Conservation (phyloP, 2,329 filamentous ascomycete genomes). For the Aureobasidium zeae region DNA sequence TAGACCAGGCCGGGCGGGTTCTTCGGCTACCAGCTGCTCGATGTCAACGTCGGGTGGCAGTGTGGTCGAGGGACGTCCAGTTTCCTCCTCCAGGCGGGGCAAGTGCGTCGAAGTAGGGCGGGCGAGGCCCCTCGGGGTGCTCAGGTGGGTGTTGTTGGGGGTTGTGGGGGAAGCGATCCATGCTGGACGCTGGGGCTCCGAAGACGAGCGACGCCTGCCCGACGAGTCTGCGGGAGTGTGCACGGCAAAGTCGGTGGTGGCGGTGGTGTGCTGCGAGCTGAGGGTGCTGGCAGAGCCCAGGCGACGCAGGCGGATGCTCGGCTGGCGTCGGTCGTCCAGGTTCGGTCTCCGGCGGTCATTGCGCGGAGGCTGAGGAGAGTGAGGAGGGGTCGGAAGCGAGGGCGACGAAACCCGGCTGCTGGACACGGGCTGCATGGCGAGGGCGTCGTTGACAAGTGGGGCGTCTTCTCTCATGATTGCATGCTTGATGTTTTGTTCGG, state of each 20-base stretch:
- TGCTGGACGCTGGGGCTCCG: conserved; percentile 11
- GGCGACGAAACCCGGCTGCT: not conserved
- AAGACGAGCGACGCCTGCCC: conserved; percentile 9
- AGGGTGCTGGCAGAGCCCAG: conserved; percentile 11
- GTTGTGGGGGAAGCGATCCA: not conserved
- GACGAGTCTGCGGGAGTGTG: not conserved
- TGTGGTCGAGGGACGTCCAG: conserved; percentile 1
- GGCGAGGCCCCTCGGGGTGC: not conserved
- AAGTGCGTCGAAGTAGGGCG: not conserved
- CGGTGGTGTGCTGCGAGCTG: not conserved
- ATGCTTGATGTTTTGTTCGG: not conserved
- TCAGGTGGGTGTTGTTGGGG: not conserved
- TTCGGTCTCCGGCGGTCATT: conserved; percentile 7
- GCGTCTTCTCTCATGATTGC: conserved; percentile 6
- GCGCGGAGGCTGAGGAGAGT: not conserved
- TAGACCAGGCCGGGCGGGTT: conserved; percentile 2
- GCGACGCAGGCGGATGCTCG: conserved; percentile 15
- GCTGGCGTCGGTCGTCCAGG: conserved; percentile 10
- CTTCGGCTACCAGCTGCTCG: not conserved
- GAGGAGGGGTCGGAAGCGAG: not conserved
- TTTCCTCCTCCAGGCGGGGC: conserved; percentile 12
- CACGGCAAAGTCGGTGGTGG: conserved; percentile 4
- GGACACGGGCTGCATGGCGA: conserved; percentile 8
- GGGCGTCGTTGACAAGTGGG: not conserved
- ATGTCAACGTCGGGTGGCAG: conserved; percentile 3